phyloP scores from a whole-genome alignment of 2,329 filamentous ascomycete species.

The Alternaria metachromatica region DNA sequence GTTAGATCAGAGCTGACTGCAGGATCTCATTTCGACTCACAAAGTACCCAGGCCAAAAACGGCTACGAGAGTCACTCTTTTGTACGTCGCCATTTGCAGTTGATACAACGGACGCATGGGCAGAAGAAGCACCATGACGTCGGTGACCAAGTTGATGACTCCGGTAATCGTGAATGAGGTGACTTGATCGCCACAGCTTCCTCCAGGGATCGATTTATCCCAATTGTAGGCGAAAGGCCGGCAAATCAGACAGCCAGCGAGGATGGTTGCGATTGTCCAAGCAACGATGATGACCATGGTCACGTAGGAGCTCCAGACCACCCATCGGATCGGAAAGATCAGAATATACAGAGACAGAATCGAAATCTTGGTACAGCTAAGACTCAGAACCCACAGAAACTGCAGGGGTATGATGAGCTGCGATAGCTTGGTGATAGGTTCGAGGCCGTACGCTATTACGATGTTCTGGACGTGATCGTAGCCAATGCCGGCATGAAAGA shows the following conservation, averaged over 20 bases:
- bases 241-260: background rate
- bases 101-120: background rate
- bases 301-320: background rate
- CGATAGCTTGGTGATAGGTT: background rate
- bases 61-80: background rate
- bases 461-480: background rate
- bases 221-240: conserved; percentile 22
- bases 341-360: background rate
- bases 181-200: conserved; percentile 13
- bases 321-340: background rate
- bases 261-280: background rate
- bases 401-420: background rate
- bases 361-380: background rate
- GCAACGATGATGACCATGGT: background rate
- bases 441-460: background rate
- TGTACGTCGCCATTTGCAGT: conserved; percentile 1
- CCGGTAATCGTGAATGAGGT: background rate
- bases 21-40: background rate
- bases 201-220: conserved; percentile 30
- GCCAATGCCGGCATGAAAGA: background rate
- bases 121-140: background rate
- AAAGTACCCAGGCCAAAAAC: background rate
- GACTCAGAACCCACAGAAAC: conserved; percentile 1
- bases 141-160: background rate
- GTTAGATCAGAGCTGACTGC: background rate